These are phyloP conservation scores for Podospora australis DNA, from an alignment of 495 filamentous ascomycete species.

Conservation along the genomic window DNA sequence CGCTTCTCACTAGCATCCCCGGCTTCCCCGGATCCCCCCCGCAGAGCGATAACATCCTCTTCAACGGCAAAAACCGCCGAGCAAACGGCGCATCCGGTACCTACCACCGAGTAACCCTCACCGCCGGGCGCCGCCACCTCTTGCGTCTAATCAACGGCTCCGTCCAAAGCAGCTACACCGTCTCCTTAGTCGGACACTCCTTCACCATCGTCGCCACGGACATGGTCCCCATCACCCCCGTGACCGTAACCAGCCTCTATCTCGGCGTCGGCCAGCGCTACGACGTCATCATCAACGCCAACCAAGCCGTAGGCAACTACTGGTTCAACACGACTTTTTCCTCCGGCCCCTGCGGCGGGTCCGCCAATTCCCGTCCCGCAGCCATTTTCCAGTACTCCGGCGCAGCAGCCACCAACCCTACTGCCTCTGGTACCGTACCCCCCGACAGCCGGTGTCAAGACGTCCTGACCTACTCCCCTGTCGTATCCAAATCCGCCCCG, in stretches of 20 bases:
- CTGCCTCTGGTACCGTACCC: constrained; percentile 15
- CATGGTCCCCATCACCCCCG: constrained; percentile 46
- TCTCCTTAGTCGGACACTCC: constrained; percentile 47
- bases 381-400: constrained; percentile 37
- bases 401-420: constrained; percentile 14
- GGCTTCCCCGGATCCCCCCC: constrained; percentile 28
- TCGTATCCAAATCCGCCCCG: constrained; percentile 16
- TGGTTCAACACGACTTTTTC: constrained; percentile 46
- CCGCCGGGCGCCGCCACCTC: constrained; percentile 39
- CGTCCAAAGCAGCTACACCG: constrained; percentile 43
- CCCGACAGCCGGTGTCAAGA: constrained; percentile 12
- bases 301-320: constrained; percentile 46
- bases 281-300: constrained; percentile 60
- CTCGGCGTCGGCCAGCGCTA: constrained; percentile 66
- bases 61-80: constrained; percentile 37
- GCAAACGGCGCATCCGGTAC: constrained; percentile 23
- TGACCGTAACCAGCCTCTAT: constrained; percentile 34
- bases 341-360: constrained; percentile 18
- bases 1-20: constrained; percentile 19
- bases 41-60: constrained; percentile 24
- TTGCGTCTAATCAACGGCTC: constrained; percentile 53
- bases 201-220: constrained; percentile 48
- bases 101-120: constrained; percentile 32
- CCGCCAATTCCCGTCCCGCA: constrained; percentile 19
- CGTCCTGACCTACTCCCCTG: constrained; percentile 17